phyloP scores from a whole-genome alignment of 139 green algal species.

The Chlorokybus atmophyticus region DNA sequence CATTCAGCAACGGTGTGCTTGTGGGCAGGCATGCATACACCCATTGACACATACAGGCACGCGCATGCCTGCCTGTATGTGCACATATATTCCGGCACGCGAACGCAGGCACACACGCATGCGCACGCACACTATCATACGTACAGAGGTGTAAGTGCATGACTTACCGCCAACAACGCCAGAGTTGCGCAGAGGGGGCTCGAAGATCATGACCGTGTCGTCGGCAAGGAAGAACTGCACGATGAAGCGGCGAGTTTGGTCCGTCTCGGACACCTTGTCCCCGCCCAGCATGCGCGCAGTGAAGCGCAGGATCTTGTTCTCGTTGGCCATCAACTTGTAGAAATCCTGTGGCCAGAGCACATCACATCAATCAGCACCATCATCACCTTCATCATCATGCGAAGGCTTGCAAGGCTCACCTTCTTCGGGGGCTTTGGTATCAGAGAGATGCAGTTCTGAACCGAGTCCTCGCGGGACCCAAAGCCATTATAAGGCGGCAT shows the following conservation, averaged over 20 bases:
- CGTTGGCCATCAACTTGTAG: not conserved
- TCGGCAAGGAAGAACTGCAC: constrained; percentile 79
- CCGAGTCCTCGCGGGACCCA: constrained; percentile 14
- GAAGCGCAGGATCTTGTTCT: not conserved
- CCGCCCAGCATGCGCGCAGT: constrained; percentile 3
- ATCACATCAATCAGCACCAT: too few relatives aligned
- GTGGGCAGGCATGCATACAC: too few relatives aligned
- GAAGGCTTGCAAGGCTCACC: too few relatives aligned
- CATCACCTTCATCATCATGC: too few relatives aligned
- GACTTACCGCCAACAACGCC: constrained; percentile 79
- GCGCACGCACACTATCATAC: too few relatives aligned
- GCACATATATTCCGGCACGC: too few relatives aligned
- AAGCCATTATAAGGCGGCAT: constrained; percentile 37
- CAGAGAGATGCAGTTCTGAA: constrained; percentile 29
- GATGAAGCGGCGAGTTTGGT: constrained; percentile 61
- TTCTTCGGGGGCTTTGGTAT: constrained; percentile 24
- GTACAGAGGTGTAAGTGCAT: too few relatives aligned
- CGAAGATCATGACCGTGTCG: constrained; percentile 73
- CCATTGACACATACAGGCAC: too few relatives aligned
- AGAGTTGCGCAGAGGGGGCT: constrained; percentile 66
- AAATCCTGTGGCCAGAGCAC: too few relatives aligned
- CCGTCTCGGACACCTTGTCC: constrained; percentile 4
- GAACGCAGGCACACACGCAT: too few relatives aligned
- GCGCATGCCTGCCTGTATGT: too few relatives aligned
- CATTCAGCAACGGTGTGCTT: too few relatives aligned